Percentiles rank a stretch among this genome's conserved stretches.
Evolutionary conservation across 345 rosid species (phyloP).

Genomic region (Salix caprea): DNA sequence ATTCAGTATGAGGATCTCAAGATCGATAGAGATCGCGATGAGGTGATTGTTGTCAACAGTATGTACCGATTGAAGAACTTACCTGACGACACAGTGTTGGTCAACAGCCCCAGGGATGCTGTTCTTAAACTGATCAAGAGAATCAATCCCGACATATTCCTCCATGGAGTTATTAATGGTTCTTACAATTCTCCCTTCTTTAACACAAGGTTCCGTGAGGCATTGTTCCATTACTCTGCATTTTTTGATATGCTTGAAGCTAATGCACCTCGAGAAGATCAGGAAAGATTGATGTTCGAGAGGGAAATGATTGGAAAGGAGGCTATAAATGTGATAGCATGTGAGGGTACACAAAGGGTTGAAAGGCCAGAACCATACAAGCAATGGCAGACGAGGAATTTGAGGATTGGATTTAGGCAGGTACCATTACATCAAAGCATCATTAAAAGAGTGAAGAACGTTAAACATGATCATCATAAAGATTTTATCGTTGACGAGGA

Average conservation of each 20-base stretch:
- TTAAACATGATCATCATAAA: slow-evolving; percentile 43
- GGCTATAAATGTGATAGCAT: slow-evolving; percentile 59
- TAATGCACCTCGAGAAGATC: slow-evolving; percentile 40
- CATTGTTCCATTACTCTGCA: slow-evolving; percentile 64
- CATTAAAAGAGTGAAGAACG: slow-evolving; percentile 36
- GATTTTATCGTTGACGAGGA: slow-evolving; percentile 65
- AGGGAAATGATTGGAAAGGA: slow-evolving; percentile 52
- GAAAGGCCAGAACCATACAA: slow-evolving; percentile 77
- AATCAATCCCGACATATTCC: slow-evolving; percentile 56
- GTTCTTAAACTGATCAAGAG: slow-evolving; percentile 53
- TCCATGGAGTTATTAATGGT: slow-evolving; percentile 59
- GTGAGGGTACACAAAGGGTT: slow-evolving; percentile 63
- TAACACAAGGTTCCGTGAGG: slow-evolving; percentile 57
- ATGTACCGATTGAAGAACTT: slow-evolving; percentile 46
- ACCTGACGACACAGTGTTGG: slow-evolving; percentile 57
- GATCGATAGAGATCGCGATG: slow-evolving; percentile 44
- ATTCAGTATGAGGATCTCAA: slow-evolving; percentile 57
- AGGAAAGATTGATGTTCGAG: slow-evolving; percentile 54
- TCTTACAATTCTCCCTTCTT: slow-evolving; percentile 70
- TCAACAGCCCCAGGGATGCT: slow-evolving; percentile 53
- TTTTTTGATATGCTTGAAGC: slow-evolving; percentile 63
- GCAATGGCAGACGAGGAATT: slow-evolving; percentile 48
- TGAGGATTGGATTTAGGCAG: slow-evolving; percentile 57
- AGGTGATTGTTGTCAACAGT: slow-evolving; percentile 58
- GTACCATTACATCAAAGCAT: slow-evolving; percentile 44